Evolutionary conservation across 2,329 filamentous ascomycete genomes (phyloP), one percentile per base, ranked within the genome.

Genomic region (Ceratocystis albifundus): DNA sequence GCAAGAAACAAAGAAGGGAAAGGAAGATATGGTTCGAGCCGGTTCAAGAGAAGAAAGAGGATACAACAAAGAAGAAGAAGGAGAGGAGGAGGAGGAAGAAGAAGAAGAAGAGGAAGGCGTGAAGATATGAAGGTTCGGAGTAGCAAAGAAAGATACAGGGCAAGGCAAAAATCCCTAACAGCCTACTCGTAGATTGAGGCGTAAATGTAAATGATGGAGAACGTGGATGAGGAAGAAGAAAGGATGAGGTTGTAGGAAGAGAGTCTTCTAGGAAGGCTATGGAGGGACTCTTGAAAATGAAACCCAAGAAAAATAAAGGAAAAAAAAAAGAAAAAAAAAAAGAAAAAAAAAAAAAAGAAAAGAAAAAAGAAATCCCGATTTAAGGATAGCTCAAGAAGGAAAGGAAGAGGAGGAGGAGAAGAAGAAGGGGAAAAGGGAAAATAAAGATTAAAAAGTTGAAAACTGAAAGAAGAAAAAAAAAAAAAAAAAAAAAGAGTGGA

Each of bases 131-230:
- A 28, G 17, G 15, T 22, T 63, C 30, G 61, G 8, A 17, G 32
- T 44, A 44, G 41, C 44, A 20, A 59, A 36, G 30, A 36, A n/a
- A 53, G 20, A 59, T 36, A 36, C 25, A 59, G 7, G 12, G 17
- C 8, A 59, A 59, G 7, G 55, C 55, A 36, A 59, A 32, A 59
- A 32, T 59, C 28, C 25, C 17, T 4, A 8, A 59, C 55, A 20
- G n/a, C 28, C 32, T 59, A 10, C 55, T 22, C 20, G 55, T 30
- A 32, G 55, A 28, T 59, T 59, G 55, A 32, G 30, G 55, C 55
- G 48, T 53, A 59, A 59, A 32, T n/a, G 48, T 53, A 59, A 59
- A 32, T n/a, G 55, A 55, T 48, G 64, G 65, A 55, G 48, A 36
- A 41, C 20, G 25, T 28, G 25, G 7, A 46, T 57, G 48, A 61